Base-by-base conservation (phyloP, 345 rosid species). In the Brassica nigra region DNA sequence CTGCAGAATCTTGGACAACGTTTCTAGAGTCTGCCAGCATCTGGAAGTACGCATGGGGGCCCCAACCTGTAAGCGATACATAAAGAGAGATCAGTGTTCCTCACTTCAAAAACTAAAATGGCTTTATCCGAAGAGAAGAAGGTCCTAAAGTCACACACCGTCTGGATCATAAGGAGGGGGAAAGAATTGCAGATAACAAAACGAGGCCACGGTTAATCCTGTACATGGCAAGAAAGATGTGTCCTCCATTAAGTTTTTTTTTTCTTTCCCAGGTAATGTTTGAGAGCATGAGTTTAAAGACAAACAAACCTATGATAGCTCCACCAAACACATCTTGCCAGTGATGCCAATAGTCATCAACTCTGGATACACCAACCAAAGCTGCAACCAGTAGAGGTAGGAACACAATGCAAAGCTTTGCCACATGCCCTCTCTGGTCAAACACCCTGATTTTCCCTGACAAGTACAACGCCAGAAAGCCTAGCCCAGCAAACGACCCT, bases 331-430 rank as follows among this genome's bases (percentile, higher is more conserved):
- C 96, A 90, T 95, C 98, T 85, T 90, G 90, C 99, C 94, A 92
- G 62, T 95, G 97, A 87, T 95, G 99, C 99, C 95, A 91, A 78
- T 95, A 92, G 84, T 95, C 97, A 81, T 95, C 99, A 62, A 95
- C 95, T 49, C 98, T 85, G 54, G 99, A 95, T 76, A 95, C 80
- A 66, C 89, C 98, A 30, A 95, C 86, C 67, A 95, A 82, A 39
- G 98, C 90, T 57, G 97, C 97, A 70, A 85, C 77, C 66, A 95
- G 92, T 39, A 92, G 78, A 1, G 94, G 99, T 18, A 90, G 75
- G 73, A 95, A 77, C 59, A 90, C 77, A 68, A 92, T 86, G 81
- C 97, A 92, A 20, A 95, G 93, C 86, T 95, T 92, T 33, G 96
- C 98, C 39, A 91, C 89, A 59, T 95, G 98, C n/a, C 99, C 98